Conservation (phyloP, 768 basidiomycete genomes). For the Boletellus sp. region DNA sequence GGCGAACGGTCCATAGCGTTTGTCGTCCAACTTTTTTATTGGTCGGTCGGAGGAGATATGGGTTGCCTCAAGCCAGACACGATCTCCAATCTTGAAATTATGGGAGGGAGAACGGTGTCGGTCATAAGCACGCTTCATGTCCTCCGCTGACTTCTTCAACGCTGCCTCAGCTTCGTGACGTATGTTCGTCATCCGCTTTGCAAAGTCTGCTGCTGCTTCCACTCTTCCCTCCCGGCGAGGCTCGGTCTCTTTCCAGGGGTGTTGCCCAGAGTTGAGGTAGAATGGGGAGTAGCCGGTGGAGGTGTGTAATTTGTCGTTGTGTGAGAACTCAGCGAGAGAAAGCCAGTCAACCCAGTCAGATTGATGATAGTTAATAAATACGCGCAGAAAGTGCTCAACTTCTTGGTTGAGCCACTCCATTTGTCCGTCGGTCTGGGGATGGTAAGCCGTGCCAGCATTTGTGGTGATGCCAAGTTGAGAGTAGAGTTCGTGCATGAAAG, state of each 20-base stretch:
- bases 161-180: neutral
- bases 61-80: conserved; percentile 26
- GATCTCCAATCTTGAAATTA: conserved; percentile 16
- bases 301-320: conserved; percentile 30
- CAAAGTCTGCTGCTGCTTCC: conserved; percentile 12
- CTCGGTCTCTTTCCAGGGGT: conserved; percentile 13
- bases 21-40: conserved; percentile 14
- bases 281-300: conserved; percentile 29
- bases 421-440: conserved; percentile 33
- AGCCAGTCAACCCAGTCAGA: conserved; percentile 36
- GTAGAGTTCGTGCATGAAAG: conserved; percentile 32
- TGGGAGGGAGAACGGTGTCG: neutral
- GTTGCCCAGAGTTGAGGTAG: conserved; percentile 7
- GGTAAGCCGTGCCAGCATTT: conserved; percentile 39
- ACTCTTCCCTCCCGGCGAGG: neutral
- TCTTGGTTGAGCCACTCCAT: conserved; percentile 40
- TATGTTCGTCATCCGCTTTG: neutral
- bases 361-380: conserved; percentile 32
- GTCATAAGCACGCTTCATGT: conserved; percentile 27
- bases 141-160: conserved; percentile 17
- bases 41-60: conserved; percentile 25
- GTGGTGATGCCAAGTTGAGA: conserved; percentile 29
- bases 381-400: conserved; percentile 37
- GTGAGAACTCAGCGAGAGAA: conserved; percentile 29
- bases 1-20: conserved; percentile 23